A percentile compares a stretch with the other conserved stretches of the same genome.
phyloP scores from a whole-genome alignment of 495 filamentous ascomycete species.

The Xylaria grammica region DNA sequence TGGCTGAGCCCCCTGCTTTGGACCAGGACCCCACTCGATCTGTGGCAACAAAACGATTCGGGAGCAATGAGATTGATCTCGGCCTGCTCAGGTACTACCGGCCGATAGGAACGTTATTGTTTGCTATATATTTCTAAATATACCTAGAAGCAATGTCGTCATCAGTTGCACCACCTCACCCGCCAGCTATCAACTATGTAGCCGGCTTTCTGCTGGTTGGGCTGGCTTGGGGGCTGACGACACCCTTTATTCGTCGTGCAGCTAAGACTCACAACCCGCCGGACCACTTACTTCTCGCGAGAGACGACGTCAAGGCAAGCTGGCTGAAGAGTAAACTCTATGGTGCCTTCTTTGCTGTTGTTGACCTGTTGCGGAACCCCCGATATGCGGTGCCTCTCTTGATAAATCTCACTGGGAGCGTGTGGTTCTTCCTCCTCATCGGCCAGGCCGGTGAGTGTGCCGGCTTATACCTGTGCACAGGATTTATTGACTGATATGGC shows the following conservation, averaged over 20 bases:
- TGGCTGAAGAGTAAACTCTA: slow-evolving; percentile 62
- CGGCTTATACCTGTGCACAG: background rate
- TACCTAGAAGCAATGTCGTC: slow-evolving; percentile 28
- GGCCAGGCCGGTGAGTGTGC: slow-evolving; percentile 78
- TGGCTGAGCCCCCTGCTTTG: background rate
- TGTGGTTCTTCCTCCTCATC: slow-evolving; percentile 97
- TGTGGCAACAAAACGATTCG: too few relatives aligned
- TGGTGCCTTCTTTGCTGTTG: slow-evolving; percentile 69
- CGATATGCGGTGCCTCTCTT: slow-evolving; percentile 84
- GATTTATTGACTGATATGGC: slow-evolving; percentile 11
- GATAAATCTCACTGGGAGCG: slow-evolving; percentile 89
- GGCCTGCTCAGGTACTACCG: too few relatives aligned
- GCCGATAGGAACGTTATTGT: background rate
- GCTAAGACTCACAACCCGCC: slow-evolving; percentile 62
- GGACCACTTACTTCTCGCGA: slow-evolving; percentile 54
- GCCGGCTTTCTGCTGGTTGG: slow-evolving; percentile 91
- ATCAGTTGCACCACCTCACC: slow-evolving; percentile 41
- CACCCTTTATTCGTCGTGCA: slow-evolving; percentile 75
- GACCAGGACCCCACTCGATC: background rate
- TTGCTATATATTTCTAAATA: background rate
- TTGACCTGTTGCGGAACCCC: slow-evolving; percentile 79
- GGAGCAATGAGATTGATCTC: too few relatives aligned
- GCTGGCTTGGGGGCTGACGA: slow-evolving; percentile 80
- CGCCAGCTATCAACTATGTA: slow-evolving; percentile 76
- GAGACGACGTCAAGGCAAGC: slow-evolving; percentile 43